Evolutionary conservation across 2,329 filamentous ascomycete genomes (phyloP).

Genomic region (Hyphodiscus sp.): DNA sequence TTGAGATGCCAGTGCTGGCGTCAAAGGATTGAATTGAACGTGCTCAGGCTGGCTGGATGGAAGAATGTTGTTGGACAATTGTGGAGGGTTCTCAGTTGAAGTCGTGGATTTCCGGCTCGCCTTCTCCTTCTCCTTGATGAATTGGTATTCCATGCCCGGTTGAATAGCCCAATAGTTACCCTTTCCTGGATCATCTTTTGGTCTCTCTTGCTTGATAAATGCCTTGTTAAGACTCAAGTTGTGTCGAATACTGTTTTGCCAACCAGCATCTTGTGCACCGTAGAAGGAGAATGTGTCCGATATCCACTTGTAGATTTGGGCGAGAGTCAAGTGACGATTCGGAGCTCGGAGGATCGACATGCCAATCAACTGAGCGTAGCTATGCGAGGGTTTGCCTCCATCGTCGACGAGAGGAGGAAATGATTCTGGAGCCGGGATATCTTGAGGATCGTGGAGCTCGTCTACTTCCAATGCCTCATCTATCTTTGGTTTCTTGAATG

Average conservation of each 20-base stretch:
- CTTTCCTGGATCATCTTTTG: constrained; percentile 95
- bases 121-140: constrained; percentile 89
- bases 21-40: constrained; percentile 22
- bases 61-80: constrained; percentile 19
- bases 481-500: constrained; percentile 59
- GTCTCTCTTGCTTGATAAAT: constrained; percentile 90
- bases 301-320: constrained; percentile 99
- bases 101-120: constrained; percentile 52
- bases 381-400: constrained; percentile 81
- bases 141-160: constrained; percentile 80
- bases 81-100: constrained; percentile 45
- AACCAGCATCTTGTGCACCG: constrained; percentile 74
- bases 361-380: constrained; percentile 90
- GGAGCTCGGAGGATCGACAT: constrained; percentile 92
- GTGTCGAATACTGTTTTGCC: constrained; percentile 99
- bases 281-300: constrained; percentile 93
- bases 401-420: constrained; percentile 80
- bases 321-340: constrained; percentile 75
- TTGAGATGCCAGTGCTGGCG: constrained; percentile 21
- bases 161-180: constrained; percentile 97
- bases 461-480: constrained; percentile 44
- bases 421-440: constrained; percentile 39
- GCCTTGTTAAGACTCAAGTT: constrained; percentile 96
- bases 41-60: constrained; percentile 19
- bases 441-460: constrained; percentile 22